Base-by-base conservation (phyloP, 1,139 yeast genomes). In the Taphrina populina region DNA sequence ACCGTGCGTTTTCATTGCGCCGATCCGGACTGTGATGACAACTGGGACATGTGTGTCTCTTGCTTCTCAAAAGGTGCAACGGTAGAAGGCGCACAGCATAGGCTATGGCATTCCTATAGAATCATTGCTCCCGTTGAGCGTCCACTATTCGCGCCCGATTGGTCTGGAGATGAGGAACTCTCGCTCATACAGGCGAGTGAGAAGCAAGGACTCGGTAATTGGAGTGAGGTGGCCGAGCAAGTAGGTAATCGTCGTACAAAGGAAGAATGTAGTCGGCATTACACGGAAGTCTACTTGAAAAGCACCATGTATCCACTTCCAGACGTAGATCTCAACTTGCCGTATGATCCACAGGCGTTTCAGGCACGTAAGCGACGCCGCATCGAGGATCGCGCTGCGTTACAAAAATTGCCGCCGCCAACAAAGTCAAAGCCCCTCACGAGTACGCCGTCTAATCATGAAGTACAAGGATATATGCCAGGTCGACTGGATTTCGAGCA, bases 151-250 rank as follows among this genome's bases (percentile, higher is more conserved):
- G 86, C 82, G 55, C 79, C 78, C 57, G 92, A 84, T 51, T 92
- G 99, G 99, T 98, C 98, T 29, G 98, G 98, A 0, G 98, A 92
- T 70, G 99, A 92, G 69, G 99, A 92, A 69, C 68, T 90, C 60
- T 73, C 88, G 47, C 74, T 92, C 60, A 79, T 94, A 19, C 95
- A 88, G 68, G 98, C 97, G 5, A 84, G 95, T 53, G 96, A 90
- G 69, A 84, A 87, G 4, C 78, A 79, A 57, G 98, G 99, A 0
- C 73, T 90, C 58, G 99, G 98, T 3, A 90, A 90, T 69, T 92
- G 98, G 98, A 95, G 87, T 64, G 98, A 92, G 69, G 80, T 92
- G 15, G 85, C 96, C 8, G 97, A 92, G 66, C 95, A 87, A 67
- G 86, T 94, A 57, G 97, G 98, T 5, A 57, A 52, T 36, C 88